Evolutionary conservation across 345 rosid species (phyloP), one percentile per base, ranked within the genome.

Genomic region (Brassica cretica): DNA sequence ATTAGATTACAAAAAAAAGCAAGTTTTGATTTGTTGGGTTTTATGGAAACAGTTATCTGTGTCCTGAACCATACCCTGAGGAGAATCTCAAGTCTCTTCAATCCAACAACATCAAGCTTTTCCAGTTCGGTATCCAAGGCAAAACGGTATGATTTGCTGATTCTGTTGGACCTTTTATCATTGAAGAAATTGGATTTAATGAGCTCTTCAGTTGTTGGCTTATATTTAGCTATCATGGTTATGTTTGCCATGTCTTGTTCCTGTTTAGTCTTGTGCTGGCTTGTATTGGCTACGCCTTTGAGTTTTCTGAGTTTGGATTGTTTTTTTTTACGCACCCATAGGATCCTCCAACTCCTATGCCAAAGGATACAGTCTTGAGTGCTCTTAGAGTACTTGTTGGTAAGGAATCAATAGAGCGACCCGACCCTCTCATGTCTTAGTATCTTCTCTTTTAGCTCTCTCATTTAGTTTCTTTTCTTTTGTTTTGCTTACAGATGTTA

Each of bases 111-210:
- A 88, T 93, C 61, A 81, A 74, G 72, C 95, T 93, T 18, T 86
- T 88, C 61, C 97, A 93, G 29, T 90, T 89, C 29, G 95, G 95
- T 9, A 91, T 93, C 14, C 78, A 93, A 74, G 98, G 98, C 76
- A 93, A 91, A 76, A 83, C 90, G 87, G 95, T 91, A 86, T 12
- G 1, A 5, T 6, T 0, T 2, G 9, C 15, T 58, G 21, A 8
- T 27, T 27, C 30, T 27, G 30, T 27, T 0, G 30, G 4, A 3
- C 30, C 4, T 27, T 27, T 27, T 27, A 27, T 60, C 27, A 37
- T 37, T 37, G 44, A 37, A 27, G 30, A 27, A 27, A 37, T 24
- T 25, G n/a, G 0, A 21, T 32, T 27, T 35, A 19, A 14, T 62
- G 8, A 16, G 29, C 59, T 71, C n/a, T 1, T 60, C 9, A 19